Conservation (phyloP, 192 early-diverging fungal genomes). For the Coemansia sp. region DNA sequence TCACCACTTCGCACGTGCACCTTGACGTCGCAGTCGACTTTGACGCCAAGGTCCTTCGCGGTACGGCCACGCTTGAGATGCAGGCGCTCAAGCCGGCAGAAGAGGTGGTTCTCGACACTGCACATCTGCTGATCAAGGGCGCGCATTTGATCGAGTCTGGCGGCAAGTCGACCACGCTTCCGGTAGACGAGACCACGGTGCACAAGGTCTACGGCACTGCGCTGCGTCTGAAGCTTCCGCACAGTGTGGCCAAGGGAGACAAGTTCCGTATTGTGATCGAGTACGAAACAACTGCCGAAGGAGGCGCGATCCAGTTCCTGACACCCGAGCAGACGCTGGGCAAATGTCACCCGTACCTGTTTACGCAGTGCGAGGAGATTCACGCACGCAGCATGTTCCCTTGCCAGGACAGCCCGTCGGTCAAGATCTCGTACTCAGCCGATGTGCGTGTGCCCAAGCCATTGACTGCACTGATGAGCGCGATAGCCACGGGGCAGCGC, state of each 20-base stretch:
- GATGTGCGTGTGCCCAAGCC: conserved; percentile 70
- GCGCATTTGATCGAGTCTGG: conserved; percentile 3
- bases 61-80: conserved; percentile 65
- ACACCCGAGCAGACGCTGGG: conserved; percentile 91
- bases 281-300: conserved; percentile 78
- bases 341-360: conserved; percentile 90
- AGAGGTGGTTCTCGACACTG: conserved; percentile 71
- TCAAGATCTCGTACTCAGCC: conserved; percentile 91
- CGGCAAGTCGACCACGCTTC: conserved; percentile 10
- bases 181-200: conserved; percentile 40
- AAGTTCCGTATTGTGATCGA: conserved; percentile 63
- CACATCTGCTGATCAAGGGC: conserved; percentile 55
- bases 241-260: conserved; percentile 44
- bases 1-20: conserved; percentile 73
- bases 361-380: conserved; percentile 96
- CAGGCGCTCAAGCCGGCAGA: conserved; percentile 57
- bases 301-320: conserved; percentile 92
- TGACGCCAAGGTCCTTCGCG: conserved; percentile 63
- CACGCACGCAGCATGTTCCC: conserved; percentile 91
- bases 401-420: conserved; percentile 82
- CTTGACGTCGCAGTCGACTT: conserved; percentile 81
- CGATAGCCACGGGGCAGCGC: conserved; percentile 67
- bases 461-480: conserved; percentile 93
- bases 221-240: conserved; percentile 64
- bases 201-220: conserved; percentile 73